phyloP scores from a whole-genome alignment of 306 rosid species.

The Styphnolobium japonicum region DNA sequence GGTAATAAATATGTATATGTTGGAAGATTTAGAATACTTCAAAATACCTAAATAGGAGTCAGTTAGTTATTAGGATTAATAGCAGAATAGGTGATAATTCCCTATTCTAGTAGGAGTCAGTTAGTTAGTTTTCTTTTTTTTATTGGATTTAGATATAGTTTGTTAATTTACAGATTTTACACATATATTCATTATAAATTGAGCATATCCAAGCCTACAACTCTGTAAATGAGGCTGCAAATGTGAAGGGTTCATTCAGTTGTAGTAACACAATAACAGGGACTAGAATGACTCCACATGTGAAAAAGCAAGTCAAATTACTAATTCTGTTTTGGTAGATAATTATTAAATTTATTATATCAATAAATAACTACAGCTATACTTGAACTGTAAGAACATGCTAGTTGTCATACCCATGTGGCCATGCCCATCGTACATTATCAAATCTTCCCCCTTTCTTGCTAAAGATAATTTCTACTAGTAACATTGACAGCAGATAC shows the following conservation, averaged over 20 bases:
- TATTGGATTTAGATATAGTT: no score
- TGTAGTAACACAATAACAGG: background rate
- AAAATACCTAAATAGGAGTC: no score
- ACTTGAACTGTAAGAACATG: constrained; percentile 9
- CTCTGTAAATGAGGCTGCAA: background rate
- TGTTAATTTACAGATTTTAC: no score
- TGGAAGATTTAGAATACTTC: no score
- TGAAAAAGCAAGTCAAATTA: background rate
- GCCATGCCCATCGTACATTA: background rate
- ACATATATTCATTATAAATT: background rate
- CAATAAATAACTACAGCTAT: background rate
- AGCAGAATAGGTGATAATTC: no score
- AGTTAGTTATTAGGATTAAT: no score
- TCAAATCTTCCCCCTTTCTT: background rate
- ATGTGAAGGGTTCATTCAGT: constrained; percentile 5
- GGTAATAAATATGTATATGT: background rate
- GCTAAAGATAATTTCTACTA: no score
- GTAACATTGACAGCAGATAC: background rate
- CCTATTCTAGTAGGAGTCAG: no score
- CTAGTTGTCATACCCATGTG: background rate
- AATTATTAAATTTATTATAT: background rate
- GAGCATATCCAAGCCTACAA: background rate
- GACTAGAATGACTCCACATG: background rate
- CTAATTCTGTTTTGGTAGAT: background rate
- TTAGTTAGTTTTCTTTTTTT: no score